Conservation (phyloP, 805 yeast species). For the Teunomyces panamensis region DNA sequence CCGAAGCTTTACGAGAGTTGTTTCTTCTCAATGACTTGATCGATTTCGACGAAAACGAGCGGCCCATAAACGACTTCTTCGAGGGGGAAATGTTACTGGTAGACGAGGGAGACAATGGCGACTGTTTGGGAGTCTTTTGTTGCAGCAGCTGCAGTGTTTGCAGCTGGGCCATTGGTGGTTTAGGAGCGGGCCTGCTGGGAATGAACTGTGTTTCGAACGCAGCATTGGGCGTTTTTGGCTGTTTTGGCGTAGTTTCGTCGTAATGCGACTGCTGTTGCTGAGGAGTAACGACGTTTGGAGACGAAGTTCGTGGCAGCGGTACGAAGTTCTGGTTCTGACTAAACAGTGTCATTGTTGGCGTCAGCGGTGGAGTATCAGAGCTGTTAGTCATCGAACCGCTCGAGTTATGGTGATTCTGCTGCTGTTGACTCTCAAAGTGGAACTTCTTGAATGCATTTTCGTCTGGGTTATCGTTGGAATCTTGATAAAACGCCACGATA, state of each 20-base stretch:
- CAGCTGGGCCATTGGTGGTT: slow-evolving; percentile 39
- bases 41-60: slow-evolving; percentile 40
- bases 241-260: slow-evolving; percentile 7
- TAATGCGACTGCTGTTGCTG: slow-evolving; percentile 9
- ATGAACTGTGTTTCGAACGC: slow-evolving; percentile 46
- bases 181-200: slow-evolving; percentile 69
- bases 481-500: slow-evolving; percentile 81
- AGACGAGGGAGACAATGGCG: slow-evolving; percentile 10
- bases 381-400: slow-evolving; percentile 20
- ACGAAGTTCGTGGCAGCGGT: not conserved
- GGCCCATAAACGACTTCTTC: slow-evolving; percentile 21
- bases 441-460: slow-evolving; percentile 45
- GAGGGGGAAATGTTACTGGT: slow-evolving; percentile 11
- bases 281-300: not conserved
- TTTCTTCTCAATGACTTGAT: slow-evolving; percentile 28
- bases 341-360: slow-evolving; percentile 7
- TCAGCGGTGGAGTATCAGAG: slow-evolving; percentile 25
- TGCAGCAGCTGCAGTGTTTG: slow-evolving; percentile 5
- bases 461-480: slow-evolving; percentile 43
- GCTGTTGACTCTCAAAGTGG: slow-evolving; percentile 20
- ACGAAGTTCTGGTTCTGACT: slow-evolving; percentile 4
- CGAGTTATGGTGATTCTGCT: slow-evolving; percentile 12
- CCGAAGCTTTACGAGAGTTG: slow-evolving; percentile 21
- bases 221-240: slow-evolving; percentile 27
- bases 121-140: slow-evolving; percentile 5